A percentile compares a stretch with the other conserved stretches of the same genome.
These are phyloP conservation scores for Colletotrichum sp. DNA, from an alignment of 2,329 filamentous ascomycete genomes.

Conservation along the genomic window DNA sequence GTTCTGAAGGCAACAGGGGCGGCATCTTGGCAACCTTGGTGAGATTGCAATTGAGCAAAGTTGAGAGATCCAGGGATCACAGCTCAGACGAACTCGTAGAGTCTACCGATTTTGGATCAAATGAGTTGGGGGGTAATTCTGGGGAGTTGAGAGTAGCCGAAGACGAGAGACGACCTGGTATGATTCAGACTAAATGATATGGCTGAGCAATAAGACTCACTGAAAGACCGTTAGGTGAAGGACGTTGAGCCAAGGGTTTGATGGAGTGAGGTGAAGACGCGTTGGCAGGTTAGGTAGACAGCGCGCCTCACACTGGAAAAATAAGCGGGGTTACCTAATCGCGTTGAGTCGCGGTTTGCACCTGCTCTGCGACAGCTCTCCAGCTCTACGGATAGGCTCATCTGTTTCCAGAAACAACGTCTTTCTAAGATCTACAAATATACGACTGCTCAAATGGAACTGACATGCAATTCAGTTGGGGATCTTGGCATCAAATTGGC, in stretches of 20 bases:
- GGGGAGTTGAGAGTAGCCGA: not conserved
- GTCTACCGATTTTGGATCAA: not conserved
- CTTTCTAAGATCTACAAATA: not conserved
- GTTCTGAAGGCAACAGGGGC: not conserved
- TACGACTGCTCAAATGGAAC: not conserved
- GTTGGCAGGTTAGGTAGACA: not conserved
- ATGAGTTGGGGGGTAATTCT: not conserved
- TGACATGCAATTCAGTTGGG: not conserved
- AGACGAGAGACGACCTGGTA: not conserved
- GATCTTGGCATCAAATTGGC: not conserved
- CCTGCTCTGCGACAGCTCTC: not conserved
- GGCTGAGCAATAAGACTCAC: not conserved
- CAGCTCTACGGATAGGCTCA: not conserved
- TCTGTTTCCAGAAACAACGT: not conserved
- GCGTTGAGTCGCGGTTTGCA: not conserved
- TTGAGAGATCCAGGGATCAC: not conserved
- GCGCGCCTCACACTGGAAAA: not conserved
- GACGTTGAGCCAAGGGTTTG: not conserved
- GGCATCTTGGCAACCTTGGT: not conserved
- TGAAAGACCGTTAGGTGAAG: too few relatives aligned
- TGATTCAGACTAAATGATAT: not conserved
- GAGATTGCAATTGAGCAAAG: not conserved
- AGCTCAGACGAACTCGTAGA: not conserved
- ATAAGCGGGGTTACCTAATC: constrained; percentile 2
- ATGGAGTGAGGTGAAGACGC: not conserved